phyloP scores from a whole-genome alignment of 345 rosid genomes.

The Aegle marmelos region DNA sequence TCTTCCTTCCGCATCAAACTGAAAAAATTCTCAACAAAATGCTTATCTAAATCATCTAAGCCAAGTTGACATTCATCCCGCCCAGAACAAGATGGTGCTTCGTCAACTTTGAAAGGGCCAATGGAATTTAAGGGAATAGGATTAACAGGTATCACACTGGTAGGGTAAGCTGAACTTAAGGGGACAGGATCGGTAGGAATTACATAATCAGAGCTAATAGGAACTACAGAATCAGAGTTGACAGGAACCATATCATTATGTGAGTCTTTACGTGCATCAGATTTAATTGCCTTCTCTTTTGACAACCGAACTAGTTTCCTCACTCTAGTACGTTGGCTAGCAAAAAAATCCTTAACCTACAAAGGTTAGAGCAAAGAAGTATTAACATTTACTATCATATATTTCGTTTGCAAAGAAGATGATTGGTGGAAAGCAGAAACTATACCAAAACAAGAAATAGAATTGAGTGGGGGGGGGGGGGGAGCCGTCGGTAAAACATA shows the following conservation, averaged over 20 bases:
- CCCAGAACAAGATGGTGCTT: constrained; percentile 47
- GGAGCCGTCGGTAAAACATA: background rate
- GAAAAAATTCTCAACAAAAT: constrained; percentile 74
- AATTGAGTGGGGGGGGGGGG: no score
- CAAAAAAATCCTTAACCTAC: constrained; percentile 89
- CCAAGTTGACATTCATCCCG: constrained; percentile 53
- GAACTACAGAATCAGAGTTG: constrained; percentile 33
- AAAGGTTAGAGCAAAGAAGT: constrained; percentile 13
- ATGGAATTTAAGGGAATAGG: constrained; percentile 49
- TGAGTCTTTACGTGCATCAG: constrained; percentile 30
- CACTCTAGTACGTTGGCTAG: constrained; percentile 80
- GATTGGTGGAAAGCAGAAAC: background rate
- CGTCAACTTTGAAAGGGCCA: constrained; percentile 42
- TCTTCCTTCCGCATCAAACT: constrained; percentile 68
- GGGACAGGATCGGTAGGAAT: constrained; percentile 46
- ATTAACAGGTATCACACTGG: constrained; percentile 32
- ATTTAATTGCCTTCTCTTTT: constrained; percentile 61
- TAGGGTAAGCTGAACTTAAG: constrained; percentile 35
- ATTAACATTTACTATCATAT: background rate
- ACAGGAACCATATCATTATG: constrained; percentile 26
- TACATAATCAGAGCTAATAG: constrained; percentile 36
- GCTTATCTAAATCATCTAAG: constrained; percentile 60
- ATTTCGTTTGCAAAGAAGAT: background rate
- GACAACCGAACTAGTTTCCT: constrained; percentile 75
- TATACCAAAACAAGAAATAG: background rate